These are phyloP conservation scores for Lyophyllum shimeji DNA, from an alignment of 768 basidiomycete species.

Conservation along the genomic window DNA sequence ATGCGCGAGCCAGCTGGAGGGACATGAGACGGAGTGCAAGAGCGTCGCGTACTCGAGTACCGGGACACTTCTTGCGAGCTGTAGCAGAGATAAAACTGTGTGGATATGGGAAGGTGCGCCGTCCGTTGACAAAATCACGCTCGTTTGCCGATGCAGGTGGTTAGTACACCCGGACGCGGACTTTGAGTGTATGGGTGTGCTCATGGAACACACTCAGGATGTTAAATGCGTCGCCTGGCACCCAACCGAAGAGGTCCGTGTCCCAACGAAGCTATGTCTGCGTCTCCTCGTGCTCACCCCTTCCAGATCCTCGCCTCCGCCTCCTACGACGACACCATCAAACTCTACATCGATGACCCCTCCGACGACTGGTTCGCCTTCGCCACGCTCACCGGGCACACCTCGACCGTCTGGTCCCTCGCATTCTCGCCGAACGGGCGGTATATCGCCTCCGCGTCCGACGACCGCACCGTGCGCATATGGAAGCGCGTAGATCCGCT, in stretches of 20 bases:
- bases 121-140: not conserved
- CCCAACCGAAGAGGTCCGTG: constrained; percentile 84
- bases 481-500: constrained; percentile 72
- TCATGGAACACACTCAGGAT: constrained; percentile 97
- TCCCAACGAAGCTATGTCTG: constrained; percentile 1
- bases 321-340: constrained; percentile 96
- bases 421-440: constrained; percentile 76
- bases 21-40: constrained; percentile 98
- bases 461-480: constrained; percentile 79
- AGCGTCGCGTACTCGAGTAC: constrained; percentile 78
- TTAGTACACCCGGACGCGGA: constrained; percentile 88
- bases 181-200: constrained; percentile 91
- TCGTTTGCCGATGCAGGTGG: constrained; percentile 6
- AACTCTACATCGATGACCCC: constrained; percentile 90
- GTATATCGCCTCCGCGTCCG: constrained; percentile 86
- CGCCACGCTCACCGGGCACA: constrained; percentile 75
- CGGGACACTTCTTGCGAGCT: constrained; percentile 87
- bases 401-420: constrained; percentile 90
- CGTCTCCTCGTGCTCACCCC: constrained; percentile 8
- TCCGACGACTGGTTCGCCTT: constrained; percentile 94
- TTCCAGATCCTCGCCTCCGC: constrained; percentile 90
- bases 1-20: constrained; percentile 82
- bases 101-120: constrained; percentile 96
- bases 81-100: constrained; percentile 94
- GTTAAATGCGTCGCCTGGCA: constrained; percentile 97